A percentile compares a stretch with the other conserved stretches of the same genome.
phyloP scores from a whole-genome alignment of 495 filamentous ascomycete genomes.

The Hypoxylon fragiforme region DNA sequence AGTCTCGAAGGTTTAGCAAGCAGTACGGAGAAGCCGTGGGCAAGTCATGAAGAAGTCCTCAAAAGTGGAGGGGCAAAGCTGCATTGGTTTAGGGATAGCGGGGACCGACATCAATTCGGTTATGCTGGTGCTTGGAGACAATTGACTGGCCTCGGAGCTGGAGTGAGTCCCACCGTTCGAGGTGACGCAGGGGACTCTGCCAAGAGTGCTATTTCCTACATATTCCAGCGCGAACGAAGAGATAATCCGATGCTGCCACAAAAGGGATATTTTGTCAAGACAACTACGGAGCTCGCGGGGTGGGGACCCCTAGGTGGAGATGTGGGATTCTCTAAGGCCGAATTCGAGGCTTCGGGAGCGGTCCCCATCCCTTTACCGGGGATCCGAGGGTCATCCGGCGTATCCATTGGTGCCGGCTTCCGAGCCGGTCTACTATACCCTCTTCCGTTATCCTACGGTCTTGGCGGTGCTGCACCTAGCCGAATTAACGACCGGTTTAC shows the following conservation, averaged over 20 bases:
- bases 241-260: conserved; percentile 83
- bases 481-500: conserved; percentile 92
- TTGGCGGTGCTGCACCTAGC: conserved; percentile 63
- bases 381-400: conserved; percentile 67
- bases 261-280: conserved; percentile 75
- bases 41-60: conserved; percentile 89
- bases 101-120: conserved; percentile 71
- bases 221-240: conserved; percentile 75
- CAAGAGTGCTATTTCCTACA: conserved; percentile 83
- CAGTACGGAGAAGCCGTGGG: conserved; percentile 83
- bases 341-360: conserved; percentile 77
- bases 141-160: conserved; percentile 71
- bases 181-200: conserved; percentile 87
- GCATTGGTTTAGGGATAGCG: conserved; percentile 64
- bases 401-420: conserved; percentile 58
- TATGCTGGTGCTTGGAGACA: conserved; percentile 88
- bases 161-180: conserved; percentile 78
- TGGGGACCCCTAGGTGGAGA: conserved; percentile 84
- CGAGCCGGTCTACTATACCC: conserved; percentile 62
- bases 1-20: conserved; percentile 78
- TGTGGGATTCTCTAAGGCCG: conserved; percentile 85
- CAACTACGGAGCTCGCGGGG: conserved; percentile 80
- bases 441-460: conserved; percentile 58
- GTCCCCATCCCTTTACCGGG: conserved; percentile 71
- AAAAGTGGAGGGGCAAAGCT: conserved; percentile 77